These are phyloP conservation scores for Diplodia seriata DNA, from an alignment of 2,329 filamentous ascomycete species.

Conservation along the genomic window DNA sequence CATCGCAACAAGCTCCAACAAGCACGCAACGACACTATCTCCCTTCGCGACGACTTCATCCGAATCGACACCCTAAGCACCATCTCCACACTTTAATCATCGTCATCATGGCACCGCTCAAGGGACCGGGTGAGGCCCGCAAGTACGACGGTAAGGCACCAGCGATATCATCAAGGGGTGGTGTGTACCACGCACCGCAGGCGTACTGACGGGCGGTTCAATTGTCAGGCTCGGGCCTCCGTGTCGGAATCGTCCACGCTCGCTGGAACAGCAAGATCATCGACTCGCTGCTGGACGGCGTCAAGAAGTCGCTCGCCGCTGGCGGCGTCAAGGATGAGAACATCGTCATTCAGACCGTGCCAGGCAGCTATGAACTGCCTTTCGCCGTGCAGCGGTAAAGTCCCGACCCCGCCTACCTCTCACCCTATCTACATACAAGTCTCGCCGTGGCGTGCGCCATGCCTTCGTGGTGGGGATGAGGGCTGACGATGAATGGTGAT, in stretches of 20 bases:
- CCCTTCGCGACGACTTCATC: conserved; percentile 1
- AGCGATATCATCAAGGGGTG: not conserved
- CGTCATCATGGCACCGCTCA: conserved; percentile 49
- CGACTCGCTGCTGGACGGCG: conserved; percentile 79
- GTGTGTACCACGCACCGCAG: not conserved
- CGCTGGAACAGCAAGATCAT: conserved; percentile 94
- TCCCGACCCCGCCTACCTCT: not conserved
- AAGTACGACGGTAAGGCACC: conserved; percentile 60
- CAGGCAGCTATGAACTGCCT: conserved; percentile 93
- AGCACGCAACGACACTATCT: conserved; percentile 1
- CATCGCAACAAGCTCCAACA: conserved; percentile 25
- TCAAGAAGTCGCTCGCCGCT: conserved; percentile 76
- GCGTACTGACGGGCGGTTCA: conserved; percentile 68
- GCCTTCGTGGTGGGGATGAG: not conserved
- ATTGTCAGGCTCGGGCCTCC: conserved; percentile 68
- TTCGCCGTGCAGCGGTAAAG: conserved; percentile 83
- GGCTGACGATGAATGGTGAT: not conserved
- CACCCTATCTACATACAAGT: not conserved
- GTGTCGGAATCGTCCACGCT: conserved; percentile 94
- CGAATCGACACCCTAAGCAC: not conserved
- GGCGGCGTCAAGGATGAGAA: conserved; percentile 86
- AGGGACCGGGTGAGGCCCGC: conserved; percentile 68
- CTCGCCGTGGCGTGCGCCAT: not conserved
- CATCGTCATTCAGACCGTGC: conserved; percentile 87
- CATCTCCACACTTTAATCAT: not conserved